phyloP scores from a whole-genome alignment of 441 rosid species.

The Capsella rubella region DNA sequence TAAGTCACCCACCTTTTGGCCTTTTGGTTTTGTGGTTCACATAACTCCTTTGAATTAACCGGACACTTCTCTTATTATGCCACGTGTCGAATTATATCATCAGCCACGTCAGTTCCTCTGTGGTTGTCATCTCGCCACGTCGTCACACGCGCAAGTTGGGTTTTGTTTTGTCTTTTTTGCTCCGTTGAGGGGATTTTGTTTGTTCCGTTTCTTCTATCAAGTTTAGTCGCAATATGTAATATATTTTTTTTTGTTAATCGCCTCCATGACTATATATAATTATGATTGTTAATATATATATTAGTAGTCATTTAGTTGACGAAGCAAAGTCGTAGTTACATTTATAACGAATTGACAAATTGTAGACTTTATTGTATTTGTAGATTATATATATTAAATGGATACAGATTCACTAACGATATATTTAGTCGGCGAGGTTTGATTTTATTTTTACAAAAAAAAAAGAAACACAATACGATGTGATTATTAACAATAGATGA shows the following conservation, averaged over 20 bases:
- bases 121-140: conserved; percentile 30
- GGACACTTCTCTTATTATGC: not conserved
- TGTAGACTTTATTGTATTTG: conserved; percentile 12
- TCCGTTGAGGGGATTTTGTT: not conserved
- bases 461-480: not conserved
- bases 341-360: not conserved
- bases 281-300: not conserved
- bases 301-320: conserved; percentile 14
- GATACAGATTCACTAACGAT: conserved; percentile 15
- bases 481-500: not conserved
- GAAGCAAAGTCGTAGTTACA: conserved; percentile 21
- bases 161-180: too few relatives aligned
- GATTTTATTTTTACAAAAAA: not conserved
- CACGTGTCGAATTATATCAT: conserved; percentile 2
- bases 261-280: conserved; percentile 32
- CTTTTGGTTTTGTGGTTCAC: conserved; percentile 32
- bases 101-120: conserved; percentile 7
- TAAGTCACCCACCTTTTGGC: not conserved
- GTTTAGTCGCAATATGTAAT: not conserved
- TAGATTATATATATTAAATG: not conserved
- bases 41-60: not conserved
- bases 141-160: not conserved
- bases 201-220: not conserved
- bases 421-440: conserved; percentile 5
- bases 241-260: conserved; percentile 18